Conservation (phyloP, 1,284 basidiomycete genomes). For the Lignosus rhinocerotis region DNA sequence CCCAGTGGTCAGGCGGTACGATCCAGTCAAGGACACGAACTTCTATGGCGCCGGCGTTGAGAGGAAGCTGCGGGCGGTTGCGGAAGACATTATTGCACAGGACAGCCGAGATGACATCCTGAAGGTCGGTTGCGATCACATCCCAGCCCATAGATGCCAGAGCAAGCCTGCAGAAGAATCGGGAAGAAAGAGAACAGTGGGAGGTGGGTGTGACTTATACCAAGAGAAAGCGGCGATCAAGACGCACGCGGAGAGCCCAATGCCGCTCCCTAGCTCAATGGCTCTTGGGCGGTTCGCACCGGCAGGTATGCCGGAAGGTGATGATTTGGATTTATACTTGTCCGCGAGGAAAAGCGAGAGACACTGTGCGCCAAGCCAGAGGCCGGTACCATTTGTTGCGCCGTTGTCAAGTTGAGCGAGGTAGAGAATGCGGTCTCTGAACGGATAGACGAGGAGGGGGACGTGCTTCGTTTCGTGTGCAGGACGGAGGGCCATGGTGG, state of each 20-base stretch:
- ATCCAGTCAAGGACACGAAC: constrained; percentile 71
- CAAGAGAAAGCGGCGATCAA: constrained; percentile 19
- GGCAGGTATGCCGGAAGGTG: constrained; percentile 10
- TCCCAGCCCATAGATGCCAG: constrained; percentile 74
- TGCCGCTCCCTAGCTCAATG: constrained; percentile 83
- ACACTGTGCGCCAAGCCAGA: constrained; percentile 85
- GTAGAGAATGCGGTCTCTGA: constrained; percentile 42
- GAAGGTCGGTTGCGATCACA: constrained; percentile 80
- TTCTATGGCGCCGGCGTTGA: constrained; percentile 42
- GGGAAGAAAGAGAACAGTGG: constrained; percentile 9
- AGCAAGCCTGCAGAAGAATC: constrained; percentile 51
- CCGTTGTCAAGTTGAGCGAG: constrained; percentile 62
- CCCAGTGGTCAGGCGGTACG: constrained; percentile 52
- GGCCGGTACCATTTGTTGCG: constrained; percentile 77
- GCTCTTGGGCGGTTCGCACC: constrained; percentile 43
- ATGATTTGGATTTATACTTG: constrained; percentile 27
- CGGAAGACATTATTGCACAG: constrained; percentile 64
- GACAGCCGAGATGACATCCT: constrained; percentile 66
- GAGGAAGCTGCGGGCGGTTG: constrained; percentile 46
- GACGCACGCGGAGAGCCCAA: constrained; percentile 76
- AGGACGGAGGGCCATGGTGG: constrained; percentile 35
- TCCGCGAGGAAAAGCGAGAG: constrained; percentile 64
- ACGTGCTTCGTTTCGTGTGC: constrained; percentile 74
- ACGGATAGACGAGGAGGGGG: constrained; percentile 48
- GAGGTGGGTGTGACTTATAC: constrained; percentile 5